phyloP scores from a whole-genome alignment of 2,329 filamentous ascomycete species.

The Alternaria alternata region DNA sequence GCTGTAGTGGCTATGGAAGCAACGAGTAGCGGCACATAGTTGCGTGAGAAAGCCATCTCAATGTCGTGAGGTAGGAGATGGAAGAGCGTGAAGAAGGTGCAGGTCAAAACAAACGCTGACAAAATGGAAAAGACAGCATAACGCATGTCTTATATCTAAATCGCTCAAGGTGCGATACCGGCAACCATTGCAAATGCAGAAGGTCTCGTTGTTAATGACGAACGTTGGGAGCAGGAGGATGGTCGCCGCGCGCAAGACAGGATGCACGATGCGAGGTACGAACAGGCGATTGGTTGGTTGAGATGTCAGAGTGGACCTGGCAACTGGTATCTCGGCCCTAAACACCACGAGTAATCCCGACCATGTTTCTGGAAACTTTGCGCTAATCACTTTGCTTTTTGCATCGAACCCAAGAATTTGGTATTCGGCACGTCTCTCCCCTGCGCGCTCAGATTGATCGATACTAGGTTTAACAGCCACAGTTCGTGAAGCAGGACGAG shows the following conservation, averaged over 20 bases:
- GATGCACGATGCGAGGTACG: conserved; percentile 27
- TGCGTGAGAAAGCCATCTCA: conserved; percentile 32
- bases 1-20: conserved; percentile 25
- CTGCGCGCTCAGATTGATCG: background rate
- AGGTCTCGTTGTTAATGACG: conserved; percentile 21
- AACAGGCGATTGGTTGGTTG: conserved; percentile 24
- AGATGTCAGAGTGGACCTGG: background rate
- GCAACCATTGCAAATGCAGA: conserved; percentile 32
- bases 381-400: background rate
- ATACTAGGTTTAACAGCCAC: background rate
- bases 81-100: conserved; percentile 31
- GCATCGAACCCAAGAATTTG: background rate
- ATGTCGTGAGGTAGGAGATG: conserved; percentile 24
- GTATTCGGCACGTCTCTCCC: background rate
- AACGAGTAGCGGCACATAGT: conserved; percentile 28
- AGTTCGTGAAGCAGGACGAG: background rate
- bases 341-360: background rate
- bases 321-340: background rate
- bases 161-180: conserved; percentile 1
- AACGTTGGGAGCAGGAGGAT: conserved; percentile 12
- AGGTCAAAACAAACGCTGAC: conserved; percentile 25
- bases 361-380: background rate
- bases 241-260: conserved; percentile 8
- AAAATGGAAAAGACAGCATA: conserved; percentile 22
- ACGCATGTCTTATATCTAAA: conserved; percentile 36